Evolutionary conservation across 108 stramenopile genomes (phyloP), one percentile per base, ranked within the genome.

Genomic region (Epithemia pelagica): DNA sequence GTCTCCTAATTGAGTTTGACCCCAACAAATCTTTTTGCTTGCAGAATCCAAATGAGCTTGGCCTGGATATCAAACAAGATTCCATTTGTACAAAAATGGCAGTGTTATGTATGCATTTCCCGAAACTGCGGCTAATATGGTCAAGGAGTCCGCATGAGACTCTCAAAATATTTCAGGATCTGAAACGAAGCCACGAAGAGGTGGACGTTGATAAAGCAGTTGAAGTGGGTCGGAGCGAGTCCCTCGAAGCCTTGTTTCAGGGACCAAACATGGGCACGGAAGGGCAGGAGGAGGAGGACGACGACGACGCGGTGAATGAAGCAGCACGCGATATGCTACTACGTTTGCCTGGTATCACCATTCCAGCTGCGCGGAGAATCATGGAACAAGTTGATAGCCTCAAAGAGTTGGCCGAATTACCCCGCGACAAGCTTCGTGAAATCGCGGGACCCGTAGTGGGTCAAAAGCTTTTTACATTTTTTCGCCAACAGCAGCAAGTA

Each of bases 1-100:
- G 76, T 33, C 72, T 99, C 18, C 72, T 99, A 20, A 96, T 99
- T 65, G 99, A 99, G 56, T 94, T 98, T 73, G 86, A 96, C 51
- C 90, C 92, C 24, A 78, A 82, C 26, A 95, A 96, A 63, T 85
- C 94, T 7, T 97, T 99, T 63, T 74, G 83, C 30, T 66, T 99
- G 31, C 91, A 90, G 58, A 88, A 85, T 53, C 54, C 82, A 5
- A 80, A 82, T 62, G 94, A 96, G 28, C 58, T 97, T 0, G 82
- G 88, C 0, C 67, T 81, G 25, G 96, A 97, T 61, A 96, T 98
- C 57, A 68, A 79, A 67, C 82, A 52, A 24, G 88, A 91, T 67
- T 77, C 83, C 54, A 80, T 97, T 60, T 80, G 80, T 65, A 93
- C 92, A 7, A 96, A 96, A 69, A 78, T 99, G 72, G 79, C 80